Evolutionary conservation across 768 basidiomycete genomes (phyloP).

Genomic region (Kondoa subrosea): DNA sequence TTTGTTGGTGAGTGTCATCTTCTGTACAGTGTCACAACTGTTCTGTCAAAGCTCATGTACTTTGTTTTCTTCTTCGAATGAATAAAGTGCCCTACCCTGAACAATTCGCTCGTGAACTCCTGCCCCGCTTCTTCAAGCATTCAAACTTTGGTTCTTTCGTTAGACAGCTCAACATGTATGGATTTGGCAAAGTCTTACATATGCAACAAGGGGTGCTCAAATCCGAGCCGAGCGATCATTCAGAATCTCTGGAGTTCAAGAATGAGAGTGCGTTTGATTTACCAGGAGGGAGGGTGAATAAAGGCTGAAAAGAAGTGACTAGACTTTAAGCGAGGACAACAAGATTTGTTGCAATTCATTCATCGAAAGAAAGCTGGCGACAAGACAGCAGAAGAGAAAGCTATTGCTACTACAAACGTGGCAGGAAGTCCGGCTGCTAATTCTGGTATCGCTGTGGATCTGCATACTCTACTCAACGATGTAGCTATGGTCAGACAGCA

Average conservation of each 20-base stretch:
- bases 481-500: slow-evolving; percentile 77
- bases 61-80: slow-evolving; percentile 7
- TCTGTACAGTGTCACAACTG: slow-evolving; percentile 12
- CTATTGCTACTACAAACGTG: neutral
- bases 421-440: neutral
- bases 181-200: slow-evolving; percentile 87
- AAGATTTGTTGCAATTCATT: slow-evolving; percentile 70
- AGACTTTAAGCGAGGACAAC: slow-evolving; percentile 73
- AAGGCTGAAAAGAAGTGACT: slow-evolving; percentile 24
- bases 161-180: slow-evolving; percentile 88
- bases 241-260: slow-evolving; percentile 74
- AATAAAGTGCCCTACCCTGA: slow-evolving; percentile 70
- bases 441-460: slow-evolving; percentile 3
- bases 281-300: neutral
- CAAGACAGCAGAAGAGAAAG: slow-evolving; percentile 23
- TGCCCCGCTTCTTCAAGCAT: slow-evolving; percentile 94
- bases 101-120: slow-evolving; percentile 68
- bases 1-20: slow-evolving; percentile 55
- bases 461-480: slow-evolving; percentile 40
- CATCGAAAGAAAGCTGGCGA: slow-evolving; percentile 55
- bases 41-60: neutral
- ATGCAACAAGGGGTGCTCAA: slow-evolving; percentile 84
- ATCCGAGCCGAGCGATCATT: slow-evolving; percentile 40
- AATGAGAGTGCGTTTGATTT: slow-evolving; percentile 36
- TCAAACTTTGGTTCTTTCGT: slow-evolving; percentile 86